These are phyloP conservation scores for Trapa incisa DNA, from an alignment of 345 rosid genomes.

Conservation along the genomic window DNA sequence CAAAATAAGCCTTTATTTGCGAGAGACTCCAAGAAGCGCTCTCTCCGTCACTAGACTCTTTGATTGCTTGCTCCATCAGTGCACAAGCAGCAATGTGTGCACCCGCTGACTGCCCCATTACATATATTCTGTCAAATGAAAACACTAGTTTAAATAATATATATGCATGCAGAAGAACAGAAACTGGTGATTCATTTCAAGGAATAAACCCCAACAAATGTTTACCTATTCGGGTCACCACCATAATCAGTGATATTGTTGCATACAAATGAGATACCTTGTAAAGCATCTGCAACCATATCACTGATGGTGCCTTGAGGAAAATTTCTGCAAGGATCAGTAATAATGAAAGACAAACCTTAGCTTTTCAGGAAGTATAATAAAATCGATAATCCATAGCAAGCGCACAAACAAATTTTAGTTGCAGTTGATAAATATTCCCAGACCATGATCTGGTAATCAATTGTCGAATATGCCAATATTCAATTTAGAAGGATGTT, in stretches of 20 bases:
- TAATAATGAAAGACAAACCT: not conserved
- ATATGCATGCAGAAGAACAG: not conserved
- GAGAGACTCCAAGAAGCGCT: slow-evolving; percentile 72
- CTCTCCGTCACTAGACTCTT: slow-evolving; percentile 69
- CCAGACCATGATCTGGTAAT: not conserved
- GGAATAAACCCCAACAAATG: not conserved
- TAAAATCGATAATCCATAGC: not conserved
- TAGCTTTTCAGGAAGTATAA: not conserved
- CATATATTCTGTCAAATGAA: slow-evolving; percentile 44
- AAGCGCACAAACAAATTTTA: not conserved
- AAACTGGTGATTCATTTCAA: not conserved
- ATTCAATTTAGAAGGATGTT: not conserved
- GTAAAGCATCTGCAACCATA: slow-evolving; percentile 87
- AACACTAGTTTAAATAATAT: slow-evolving; percentile 7
- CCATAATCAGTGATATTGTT: slow-evolving; percentile 75
- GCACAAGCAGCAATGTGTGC: slow-evolving; percentile 94
- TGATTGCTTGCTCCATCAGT: slow-evolving; percentile 79
- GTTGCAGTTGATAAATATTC: not conserved
- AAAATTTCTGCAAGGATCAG: slow-evolving; percentile 53
- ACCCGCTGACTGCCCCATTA: slow-evolving; percentile 99
- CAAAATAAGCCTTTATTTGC: slow-evolving; percentile 78
- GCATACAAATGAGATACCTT: slow-evolving; percentile 80
- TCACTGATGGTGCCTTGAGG: slow-evolving; percentile 92
- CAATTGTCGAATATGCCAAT: not conserved
- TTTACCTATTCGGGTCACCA: slow-evolving; percentile 82